A percentile compares a stretch with the other conserved stretches of the same genome.
Conservation (phyloP, 805 yeast species). For the Novakomyces olei region DNA sequence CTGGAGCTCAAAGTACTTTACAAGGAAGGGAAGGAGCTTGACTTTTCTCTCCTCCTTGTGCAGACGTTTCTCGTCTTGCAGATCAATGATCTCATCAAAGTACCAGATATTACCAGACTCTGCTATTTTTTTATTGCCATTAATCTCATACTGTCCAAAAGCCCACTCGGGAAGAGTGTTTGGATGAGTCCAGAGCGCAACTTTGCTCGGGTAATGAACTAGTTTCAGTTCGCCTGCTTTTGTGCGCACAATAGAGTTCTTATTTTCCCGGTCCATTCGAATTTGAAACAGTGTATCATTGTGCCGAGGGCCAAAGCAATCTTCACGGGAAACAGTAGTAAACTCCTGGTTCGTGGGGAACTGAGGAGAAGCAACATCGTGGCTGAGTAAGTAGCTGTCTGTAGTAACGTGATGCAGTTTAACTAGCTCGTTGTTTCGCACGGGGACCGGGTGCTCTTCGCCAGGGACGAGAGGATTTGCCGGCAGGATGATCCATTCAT, state of each 20-base stretch:
- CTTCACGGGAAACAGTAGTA: constrained; percentile 45
- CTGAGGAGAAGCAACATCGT: constrained; percentile 89
- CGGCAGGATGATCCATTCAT: constrained; percentile 75
- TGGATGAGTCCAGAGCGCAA: constrained; percentile 83
- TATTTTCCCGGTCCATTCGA: constrained; percentile 34
- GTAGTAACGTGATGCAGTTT: constrained; percentile 69
- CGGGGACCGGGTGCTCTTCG: constrained; percentile 22
- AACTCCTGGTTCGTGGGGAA: constrained; percentile 87
- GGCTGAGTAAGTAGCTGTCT: constrained; percentile 59
- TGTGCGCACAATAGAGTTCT: constrained; percentile 36
- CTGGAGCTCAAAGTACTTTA: constrained; percentile 81
- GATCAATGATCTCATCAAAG: constrained; percentile 43
- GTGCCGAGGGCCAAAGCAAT: constrained; percentile 30
- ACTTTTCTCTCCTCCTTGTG: constrained; percentile 19
- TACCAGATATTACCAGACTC: constrained; percentile 55
- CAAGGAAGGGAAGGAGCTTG: constrained; percentile 59
- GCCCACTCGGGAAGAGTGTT: constrained; percentile 88
- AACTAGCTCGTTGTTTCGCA: constrained; percentile 47
- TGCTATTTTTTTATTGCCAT: constrained; percentile 67
- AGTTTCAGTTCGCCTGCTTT: constrained; percentile 47
- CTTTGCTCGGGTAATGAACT: constrained; percentile 67
- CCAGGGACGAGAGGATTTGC: constrained; percentile 22
- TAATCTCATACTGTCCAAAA: constrained; percentile 71
- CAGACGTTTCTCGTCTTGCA: constrained; percentile 38
- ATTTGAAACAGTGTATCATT: constrained; percentile 63